phyloP scores from a whole-genome alignment of 2,329 filamentous ascomycete species.

The Neonectria punicea region DNA sequence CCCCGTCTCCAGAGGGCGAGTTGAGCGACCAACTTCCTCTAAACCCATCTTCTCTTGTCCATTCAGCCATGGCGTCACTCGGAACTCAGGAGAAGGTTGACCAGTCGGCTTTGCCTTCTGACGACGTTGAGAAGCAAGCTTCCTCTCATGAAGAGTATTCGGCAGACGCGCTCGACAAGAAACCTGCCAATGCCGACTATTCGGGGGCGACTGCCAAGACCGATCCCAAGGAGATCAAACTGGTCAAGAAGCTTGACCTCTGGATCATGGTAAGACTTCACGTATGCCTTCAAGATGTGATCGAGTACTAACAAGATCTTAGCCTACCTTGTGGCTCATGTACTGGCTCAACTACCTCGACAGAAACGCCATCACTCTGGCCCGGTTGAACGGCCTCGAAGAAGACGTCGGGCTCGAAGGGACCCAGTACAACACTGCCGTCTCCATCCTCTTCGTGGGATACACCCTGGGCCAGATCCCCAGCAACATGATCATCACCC shows the following conservation, averaged over 20 bases:
- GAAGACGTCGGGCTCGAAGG: slow-evolving; percentile 59
- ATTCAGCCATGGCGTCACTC: not conserved
- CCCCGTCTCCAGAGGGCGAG: not conserved
- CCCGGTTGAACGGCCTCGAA: slow-evolving; percentile 62
- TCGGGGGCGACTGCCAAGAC: slow-evolving; percentile 12
- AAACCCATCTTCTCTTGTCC: not conserved
- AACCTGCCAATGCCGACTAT: not conserved
- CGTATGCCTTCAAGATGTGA: too few species aligned
- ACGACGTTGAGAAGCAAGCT: not conserved
- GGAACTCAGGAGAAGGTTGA: not conserved
- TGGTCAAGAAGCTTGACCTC: slow-evolving; percentile 12
- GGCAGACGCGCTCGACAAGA: not conserved
- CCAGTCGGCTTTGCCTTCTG: not conserved
- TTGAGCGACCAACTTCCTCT: not conserved
- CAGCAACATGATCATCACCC: slow-evolving; percentile 51
- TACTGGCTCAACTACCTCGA: slow-evolving; percentile 35
- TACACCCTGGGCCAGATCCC: slow-evolving; percentile 44
- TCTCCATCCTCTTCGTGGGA: slow-evolving; percentile 48
- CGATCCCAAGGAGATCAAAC: slow-evolving; percentile 9
- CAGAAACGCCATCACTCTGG: slow-evolving; percentile 66
- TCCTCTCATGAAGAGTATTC: not conserved
- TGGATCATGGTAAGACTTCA: not conserved
- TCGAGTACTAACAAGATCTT: not conserved
- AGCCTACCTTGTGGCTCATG: slow-evolving; percentile 41
- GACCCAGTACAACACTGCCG: slow-evolving; percentile 41